Conservation (phyloP, 2,329 filamentous ascomycete genomes). For the Emericellopsis atlantica region DNA sequence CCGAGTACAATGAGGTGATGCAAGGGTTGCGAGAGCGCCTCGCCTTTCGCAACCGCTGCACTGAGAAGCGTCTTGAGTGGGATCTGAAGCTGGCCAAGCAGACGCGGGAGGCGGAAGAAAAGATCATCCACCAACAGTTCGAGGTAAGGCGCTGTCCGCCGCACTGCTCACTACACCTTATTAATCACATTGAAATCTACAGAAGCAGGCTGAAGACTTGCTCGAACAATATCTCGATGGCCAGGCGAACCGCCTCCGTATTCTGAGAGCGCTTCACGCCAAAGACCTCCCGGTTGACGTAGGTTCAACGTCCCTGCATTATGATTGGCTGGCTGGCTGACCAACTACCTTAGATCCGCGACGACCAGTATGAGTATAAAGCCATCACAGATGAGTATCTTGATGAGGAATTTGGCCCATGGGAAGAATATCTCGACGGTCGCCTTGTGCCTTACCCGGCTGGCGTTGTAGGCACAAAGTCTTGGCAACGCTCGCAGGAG, state of each 20-base stretch:
- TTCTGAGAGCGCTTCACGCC: constrained; percentile 28
- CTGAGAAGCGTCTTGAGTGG: constrained; percentile 17
- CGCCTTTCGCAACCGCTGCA: constrained; percentile 10
- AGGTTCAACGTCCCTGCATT: constrained; percentile 13
- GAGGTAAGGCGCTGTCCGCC: constrained; percentile 18
- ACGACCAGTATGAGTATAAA: constrained; percentile 31
- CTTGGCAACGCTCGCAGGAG: constrained; percentile 23
- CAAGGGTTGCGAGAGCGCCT: constrained; percentile 29
- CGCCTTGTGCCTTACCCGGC: constrained; percentile 31
- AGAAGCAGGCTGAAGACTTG: constrained; percentile 25
- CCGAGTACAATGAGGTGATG: constrained; percentile 39
- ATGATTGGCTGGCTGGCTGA: background rate
- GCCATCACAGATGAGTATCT: constrained; percentile 29
- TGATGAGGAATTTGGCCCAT: constrained; percentile 28
- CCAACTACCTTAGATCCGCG: constrained; percentile 17
- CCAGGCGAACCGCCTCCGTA: constrained; percentile 30
- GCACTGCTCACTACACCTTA: background rate
- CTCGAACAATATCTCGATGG: constrained; percentile 29
- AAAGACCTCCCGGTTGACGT: constrained; percentile 35
- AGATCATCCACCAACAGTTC: constrained; percentile 20
- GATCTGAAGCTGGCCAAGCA: constrained; percentile 25
- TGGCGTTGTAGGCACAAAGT: constrained; percentile 26
- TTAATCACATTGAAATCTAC: constrained; percentile 6
- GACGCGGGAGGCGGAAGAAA: constrained; percentile 17
- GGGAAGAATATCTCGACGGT: constrained; percentile 25